Evolutionary conservation across 108 stramenopile genomes (phyloP).

Genomic region (Seminavis robusta): DNA sequence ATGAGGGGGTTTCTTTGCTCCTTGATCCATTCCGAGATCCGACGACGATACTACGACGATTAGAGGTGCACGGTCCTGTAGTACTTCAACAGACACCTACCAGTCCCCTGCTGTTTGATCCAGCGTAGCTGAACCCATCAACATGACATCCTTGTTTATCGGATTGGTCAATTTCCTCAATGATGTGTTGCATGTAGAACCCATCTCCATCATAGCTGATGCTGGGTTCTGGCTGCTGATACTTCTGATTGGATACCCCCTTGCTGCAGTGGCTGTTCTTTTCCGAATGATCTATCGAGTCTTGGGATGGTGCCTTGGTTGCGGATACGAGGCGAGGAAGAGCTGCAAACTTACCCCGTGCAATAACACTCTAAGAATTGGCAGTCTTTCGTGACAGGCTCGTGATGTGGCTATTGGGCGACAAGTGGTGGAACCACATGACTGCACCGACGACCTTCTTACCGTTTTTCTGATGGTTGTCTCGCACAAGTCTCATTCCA

Average conservation of each 20-base stretch:
- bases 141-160: too few relatives aligned
- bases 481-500: constrained; percentile 16
- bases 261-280: too few relatives aligned
- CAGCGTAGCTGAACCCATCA: too few relatives aligned
- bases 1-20: too few relatives aligned
- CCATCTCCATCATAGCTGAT: constrained; percentile 13
- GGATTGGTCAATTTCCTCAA: too few relatives aligned
- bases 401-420: constrained; percentile 42
- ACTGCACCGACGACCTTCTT: too few relatives aligned
- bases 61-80: too few relatives aligned
- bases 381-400: constrained; percentile 60
- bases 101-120: too few relatives aligned
- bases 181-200: constrained; percentile 23
- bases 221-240: constrained; percentile 19
- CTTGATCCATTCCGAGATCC: too few relatives aligned
- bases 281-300: too few relatives aligned
- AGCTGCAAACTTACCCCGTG: not conserved
- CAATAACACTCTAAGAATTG: constrained; percentile 6
- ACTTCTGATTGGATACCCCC: constrained; percentile 4
- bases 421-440: constrained; percentile 24
- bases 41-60: too few relatives aligned
- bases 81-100: too few relatives aligned
- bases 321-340: not conserved
- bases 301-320: not conserved
- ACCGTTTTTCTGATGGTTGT: constrained; percentile 48